Conservation (phyloP, 495 filamentous ascomycete genomes). For the Aspergillus sclerotioniger region DNA sequence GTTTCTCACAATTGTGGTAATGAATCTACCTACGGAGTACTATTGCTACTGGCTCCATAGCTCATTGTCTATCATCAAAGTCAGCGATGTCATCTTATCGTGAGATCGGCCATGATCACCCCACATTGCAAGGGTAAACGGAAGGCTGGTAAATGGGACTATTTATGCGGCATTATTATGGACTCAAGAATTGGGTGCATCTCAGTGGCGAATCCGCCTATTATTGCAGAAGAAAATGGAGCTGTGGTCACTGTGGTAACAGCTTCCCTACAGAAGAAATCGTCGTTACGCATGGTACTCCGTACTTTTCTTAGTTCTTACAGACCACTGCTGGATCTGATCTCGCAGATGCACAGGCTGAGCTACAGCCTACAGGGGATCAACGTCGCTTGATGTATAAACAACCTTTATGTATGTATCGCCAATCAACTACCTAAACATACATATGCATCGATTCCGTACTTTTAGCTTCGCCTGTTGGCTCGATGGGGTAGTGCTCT, state of each 20-base stretch:
- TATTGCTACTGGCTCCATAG: not conserved
- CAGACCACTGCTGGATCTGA: conserved; percentile 7
- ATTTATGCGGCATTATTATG: not conserved
- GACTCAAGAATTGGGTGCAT: not conserved
- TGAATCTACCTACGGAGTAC: too few species aligned
- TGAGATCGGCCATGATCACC: not conserved
- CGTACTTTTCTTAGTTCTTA: not conserved
- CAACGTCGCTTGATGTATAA: conserved; percentile 6
- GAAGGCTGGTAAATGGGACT: not conserved
- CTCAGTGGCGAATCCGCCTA: not conserved
- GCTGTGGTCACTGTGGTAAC: not conserved
- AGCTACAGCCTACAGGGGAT: conserved; percentile 5
- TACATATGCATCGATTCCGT: not conserved
- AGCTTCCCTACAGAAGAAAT: not conserved
- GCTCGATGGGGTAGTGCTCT: not conserved
- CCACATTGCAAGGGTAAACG: not conserved
- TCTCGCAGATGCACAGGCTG: conserved; percentile 2
- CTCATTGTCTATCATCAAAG: not conserved
- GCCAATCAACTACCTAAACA: not conserved
- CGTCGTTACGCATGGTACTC: not conserved
- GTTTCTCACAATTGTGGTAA: too few species aligned
- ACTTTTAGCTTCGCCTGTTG: not conserved
- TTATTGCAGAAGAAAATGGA: not conserved
- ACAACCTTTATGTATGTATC: not conserved
- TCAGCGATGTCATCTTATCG: not conserved